Evolutionary conservation across 768 basidiomycete species (phyloP).

Genomic region (Mycena olivaceomarginata): DNA sequence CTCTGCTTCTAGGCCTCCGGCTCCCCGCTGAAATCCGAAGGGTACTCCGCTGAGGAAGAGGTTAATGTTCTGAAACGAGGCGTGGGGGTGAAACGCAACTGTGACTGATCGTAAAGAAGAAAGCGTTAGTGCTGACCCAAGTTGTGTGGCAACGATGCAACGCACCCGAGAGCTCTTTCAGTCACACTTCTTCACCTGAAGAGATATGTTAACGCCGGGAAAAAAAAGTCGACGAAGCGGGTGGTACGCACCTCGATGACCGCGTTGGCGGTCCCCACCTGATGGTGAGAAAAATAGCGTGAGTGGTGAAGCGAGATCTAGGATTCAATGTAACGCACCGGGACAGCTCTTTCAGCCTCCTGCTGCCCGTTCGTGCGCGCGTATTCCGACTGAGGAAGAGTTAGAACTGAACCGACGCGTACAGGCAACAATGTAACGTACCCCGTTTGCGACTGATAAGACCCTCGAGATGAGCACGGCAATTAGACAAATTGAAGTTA

Average conservation of each 20-base stretch:
- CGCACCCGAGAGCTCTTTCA: constrained; percentile 18
- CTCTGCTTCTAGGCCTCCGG: constrained; percentile 6
- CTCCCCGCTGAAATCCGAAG: constrained; percentile 6
- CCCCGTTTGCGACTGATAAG: not conserved
- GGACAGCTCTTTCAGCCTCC: not conserved
- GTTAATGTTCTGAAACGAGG: constrained; percentile 11
- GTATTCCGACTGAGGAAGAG: too few relatives aligned
- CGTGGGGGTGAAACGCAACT: constrained; percentile 20
- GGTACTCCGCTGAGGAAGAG: constrained; percentile 1
- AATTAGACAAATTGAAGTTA: not conserved
- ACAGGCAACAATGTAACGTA: too few relatives aligned
- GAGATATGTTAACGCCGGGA: constrained; percentile 10
- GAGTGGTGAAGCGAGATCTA: not conserved
- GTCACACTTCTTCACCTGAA: constrained; percentile 10
- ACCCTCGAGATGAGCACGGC: constrained; percentile 4
- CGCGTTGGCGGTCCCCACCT: not conserved
- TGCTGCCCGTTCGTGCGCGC: too few relatives aligned
- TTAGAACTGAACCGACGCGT: too few relatives aligned
- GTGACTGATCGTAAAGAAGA: constrained; percentile 8
- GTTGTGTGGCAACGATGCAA: constrained; percentile 17
- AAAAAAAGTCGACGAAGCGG: constrained; percentile 12
- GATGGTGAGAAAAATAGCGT: constrained; percentile 1
- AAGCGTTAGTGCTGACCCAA: constrained; percentile 7
- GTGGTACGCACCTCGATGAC: constrained; percentile 4
- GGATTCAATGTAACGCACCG: constrained; percentile 2